These are phyloP conservation scores for Acer negundo DNA, from an alignment of 345 rosid genomes.

Conservation along the genomic window DNA sequence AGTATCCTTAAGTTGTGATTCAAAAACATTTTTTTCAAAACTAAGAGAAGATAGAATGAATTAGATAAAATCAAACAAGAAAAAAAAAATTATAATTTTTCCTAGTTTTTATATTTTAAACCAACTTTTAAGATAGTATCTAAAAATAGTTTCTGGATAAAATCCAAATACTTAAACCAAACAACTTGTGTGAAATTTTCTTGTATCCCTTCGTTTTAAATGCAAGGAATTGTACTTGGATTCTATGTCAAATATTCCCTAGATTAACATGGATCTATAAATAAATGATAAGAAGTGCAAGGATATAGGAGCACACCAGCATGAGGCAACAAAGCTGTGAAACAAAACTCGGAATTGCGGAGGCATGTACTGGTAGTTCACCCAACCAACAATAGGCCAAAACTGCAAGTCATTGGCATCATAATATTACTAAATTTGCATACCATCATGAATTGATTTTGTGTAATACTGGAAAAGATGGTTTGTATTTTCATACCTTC, in stretches of 20 bases:
- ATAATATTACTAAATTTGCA: neutral
- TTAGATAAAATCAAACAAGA: neutral
- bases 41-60: neutral
- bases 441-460: neutral
- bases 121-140: neutral
- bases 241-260: neutral
- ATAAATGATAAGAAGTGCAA: neutral
- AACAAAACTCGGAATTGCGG: conserved; percentile 79
- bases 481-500: conserved; percentile 55
- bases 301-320: conserved; percentile 58
- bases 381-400: conserved; percentile 89
- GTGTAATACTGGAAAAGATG: neutral
- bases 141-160: neutral
- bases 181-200: neutral
- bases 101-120: neutral
- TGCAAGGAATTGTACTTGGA: neutral
- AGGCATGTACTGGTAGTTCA: conserved; percentile 82
- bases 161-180: neutral
- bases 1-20: neutral
- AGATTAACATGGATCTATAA: neutral
- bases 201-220: neutral
- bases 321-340: conserved; percentile 64
- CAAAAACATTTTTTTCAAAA: neutral
- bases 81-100: no score
- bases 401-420: conserved; percentile 53